Base-by-base conservation (phyloP, 1,139 yeast species). In the Geotrichum restrictum region DNA sequence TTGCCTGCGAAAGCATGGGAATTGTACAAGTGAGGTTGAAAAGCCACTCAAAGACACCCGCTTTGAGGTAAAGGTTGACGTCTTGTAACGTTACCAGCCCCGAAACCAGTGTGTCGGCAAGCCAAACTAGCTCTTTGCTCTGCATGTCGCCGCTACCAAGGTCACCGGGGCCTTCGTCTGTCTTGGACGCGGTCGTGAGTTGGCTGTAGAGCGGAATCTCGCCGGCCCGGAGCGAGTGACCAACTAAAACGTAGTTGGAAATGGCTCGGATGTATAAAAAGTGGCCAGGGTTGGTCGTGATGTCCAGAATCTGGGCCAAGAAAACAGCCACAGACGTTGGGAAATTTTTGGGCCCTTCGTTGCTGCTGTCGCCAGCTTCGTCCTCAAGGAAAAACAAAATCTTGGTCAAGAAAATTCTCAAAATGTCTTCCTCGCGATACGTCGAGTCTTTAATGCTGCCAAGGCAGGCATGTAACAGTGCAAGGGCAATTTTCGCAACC, bases 241-340 rank as follows among this genome's bases (percentile, higher is more conserved):
- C 79, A 3, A 80, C 72, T 45, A 68, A 55, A 36, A 69, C 57
- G 59, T 62, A 67, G 18, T 62, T 62, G n/a, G 43, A 39, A 19
- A 76, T 80, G 0, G 81, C 79, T 57, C 80, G 79, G 58, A 88
- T 95, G 65, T 85, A 87, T 44, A 91, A 67, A 63, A 71, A 78
- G 66, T 79, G 94, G n/a, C 79, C 83, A 0, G 89, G 96, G 65
- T 80, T 82, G 7, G 76, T 65, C 53, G 87, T 65, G 1, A 87
- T 72, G 3, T 81, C 79, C 3, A 81, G 69, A 40, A 88, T 65
- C 49, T 78, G 75, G 0, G 88, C 73, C 62, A 83, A 58, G 61
- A 68, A 78, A 60, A 67, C 63, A 64, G 80, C 75, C 70, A 72
- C 49, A 77, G 60, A 47, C 74, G 76, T n/a, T 74, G 69, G 51